A percentile compares a stretch with the other conserved stretches of the same genome.
Evolutionary conservation across 768 basidiomycete species (phyloP).

Genomic region (Jaapia argillacea): DNA sequence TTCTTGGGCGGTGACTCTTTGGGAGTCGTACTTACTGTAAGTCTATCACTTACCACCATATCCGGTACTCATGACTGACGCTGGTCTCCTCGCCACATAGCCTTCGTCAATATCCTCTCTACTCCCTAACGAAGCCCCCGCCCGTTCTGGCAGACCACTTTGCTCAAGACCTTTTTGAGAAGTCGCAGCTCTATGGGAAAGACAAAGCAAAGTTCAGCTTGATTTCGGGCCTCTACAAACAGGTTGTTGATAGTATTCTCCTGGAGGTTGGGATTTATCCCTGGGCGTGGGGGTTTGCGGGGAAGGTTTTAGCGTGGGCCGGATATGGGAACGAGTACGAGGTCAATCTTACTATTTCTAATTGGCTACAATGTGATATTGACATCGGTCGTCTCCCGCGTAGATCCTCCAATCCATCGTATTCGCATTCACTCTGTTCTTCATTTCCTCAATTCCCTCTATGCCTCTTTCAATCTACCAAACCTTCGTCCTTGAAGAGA

Average conservation of each 20-base stretch:
- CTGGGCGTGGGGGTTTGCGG: slow-evolving; percentile 70
- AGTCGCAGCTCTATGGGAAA: slow-evolving; percentile 85
- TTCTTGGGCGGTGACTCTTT: slow-evolving; percentile 71
- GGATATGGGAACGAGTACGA: slow-evolving; percentile 69
- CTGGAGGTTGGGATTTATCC: slow-evolving; percentile 74
- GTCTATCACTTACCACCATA: slow-evolving; percentile 14
- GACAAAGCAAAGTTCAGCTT: slow-evolving; percentile 85
- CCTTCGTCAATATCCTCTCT: slow-evolving; percentile 78
- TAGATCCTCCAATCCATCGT: slow-evolving; percentile 81
- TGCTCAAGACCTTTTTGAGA: slow-evolving; percentile 61
- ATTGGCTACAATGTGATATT: neutral
- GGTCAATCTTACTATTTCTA: slow-evolving; percentile 30
- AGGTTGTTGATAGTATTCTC: slow-evolving; percentile 57
- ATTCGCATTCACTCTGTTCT: slow-evolving; percentile 59
- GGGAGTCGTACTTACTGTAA: slow-evolving; percentile 82
- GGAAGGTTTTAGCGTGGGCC: slow-evolving; percentile 32
- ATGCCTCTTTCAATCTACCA: slow-evolving; percentile 76
- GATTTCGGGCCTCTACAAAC: slow-evolving; percentile 64
- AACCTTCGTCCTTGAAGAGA: slow-evolving; percentile 91
- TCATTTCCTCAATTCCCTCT: slow-evolving; percentile 55
- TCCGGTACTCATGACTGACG: neutral
- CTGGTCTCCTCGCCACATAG: slow-evolving; percentile 17
- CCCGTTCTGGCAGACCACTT: slow-evolving; percentile 61
- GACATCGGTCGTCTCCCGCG: neutral
- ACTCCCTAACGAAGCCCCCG: slow-evolving; percentile 67